These are phyloP conservation scores for Oemleria cerasiformis DNA, from an alignment of 306 rosid genomes.

Conservation along the genomic window DNA sequence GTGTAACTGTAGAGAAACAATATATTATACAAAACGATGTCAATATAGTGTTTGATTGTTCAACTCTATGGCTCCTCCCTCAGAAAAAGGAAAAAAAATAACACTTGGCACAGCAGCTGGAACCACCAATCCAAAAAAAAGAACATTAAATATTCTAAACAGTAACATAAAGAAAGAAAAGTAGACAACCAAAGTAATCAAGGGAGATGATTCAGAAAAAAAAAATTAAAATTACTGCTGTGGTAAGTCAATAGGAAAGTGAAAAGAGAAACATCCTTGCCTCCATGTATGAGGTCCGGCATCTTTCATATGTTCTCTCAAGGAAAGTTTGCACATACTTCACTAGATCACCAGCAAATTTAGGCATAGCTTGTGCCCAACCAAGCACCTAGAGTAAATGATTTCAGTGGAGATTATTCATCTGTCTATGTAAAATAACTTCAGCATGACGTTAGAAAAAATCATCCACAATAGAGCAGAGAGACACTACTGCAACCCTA, in stretches of 20 bases:
- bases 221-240: neutral
- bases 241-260: neutral
- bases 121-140: constrained; percentile 7
- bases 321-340: constrained; percentile 94
- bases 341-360: constrained; percentile 86
- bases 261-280: constrained; percentile 34
- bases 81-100: neutral
- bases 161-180: neutral
- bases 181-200: neutral
- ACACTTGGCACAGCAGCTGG: neutral
- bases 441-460: neutral
- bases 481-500: neutral
- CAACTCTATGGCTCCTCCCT: neutral
- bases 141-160: neutral
- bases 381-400: constrained; percentile 77
- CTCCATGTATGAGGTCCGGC: constrained; percentile 98
- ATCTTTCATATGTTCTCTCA: constrained; percentile 96
- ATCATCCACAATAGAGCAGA: constrained; percentile 3
- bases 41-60: neutral
- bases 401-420: constrained; percentile 13
- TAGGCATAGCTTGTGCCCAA: constrained; percentile 99
- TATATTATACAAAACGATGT: neutral
- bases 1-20: neutral
- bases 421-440: constrained; percentile 24
- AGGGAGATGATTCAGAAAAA: neutral